Conservation (phyloP, 768 basidiomycete species). For the Amanita polypyramis region DNA sequence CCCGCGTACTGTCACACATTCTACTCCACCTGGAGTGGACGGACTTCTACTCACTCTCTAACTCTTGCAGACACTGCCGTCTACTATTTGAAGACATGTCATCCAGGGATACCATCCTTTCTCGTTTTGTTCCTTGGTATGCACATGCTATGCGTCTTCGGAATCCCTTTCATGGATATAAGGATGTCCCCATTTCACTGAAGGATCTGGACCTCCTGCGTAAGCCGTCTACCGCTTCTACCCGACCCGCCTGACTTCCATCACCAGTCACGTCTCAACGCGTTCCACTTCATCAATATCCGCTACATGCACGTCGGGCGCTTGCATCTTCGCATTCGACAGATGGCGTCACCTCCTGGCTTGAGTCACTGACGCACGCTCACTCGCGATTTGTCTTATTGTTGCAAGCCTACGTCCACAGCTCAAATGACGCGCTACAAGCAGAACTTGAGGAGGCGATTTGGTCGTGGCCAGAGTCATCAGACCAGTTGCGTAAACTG, state of each 20-base stretch:
- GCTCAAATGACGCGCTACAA: conserved; percentile 36
- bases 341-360: conserved; percentile 22
- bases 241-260: conserved; percentile 9
- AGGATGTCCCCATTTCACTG: conserved; percentile 42
- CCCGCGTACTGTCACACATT: conserved; percentile 11
- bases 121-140: conserved; percentile 52
- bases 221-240: conserved; percentile 24
- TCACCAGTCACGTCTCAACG: conserved; percentile 52
- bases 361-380: conserved; percentile 42
- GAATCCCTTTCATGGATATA: conserved; percentile 25
- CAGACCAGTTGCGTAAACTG: conserved; percentile 39
- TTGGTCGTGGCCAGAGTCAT: conserved; percentile 17
- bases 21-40: conserved; percentile 27
- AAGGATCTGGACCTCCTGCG: conserved; percentile 54
- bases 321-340: conserved; percentile 29
- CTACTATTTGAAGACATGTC: conserved; percentile 18
- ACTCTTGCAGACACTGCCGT: conserved; percentile 23
- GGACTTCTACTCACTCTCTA: conserved; percentile 27
- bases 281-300: conserved; percentile 59
- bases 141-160: conserved; percentile 28
- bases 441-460: conserved; percentile 33
- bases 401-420: conserved; percentile 63
- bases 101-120: conserved; percentile 29
- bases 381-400: conserved; percentile 71
- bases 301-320: conserved; percentile 51